Conservation (phyloP, 768 basidiomycete genomes). For the Leccinum olivaceopallidum region DNA sequence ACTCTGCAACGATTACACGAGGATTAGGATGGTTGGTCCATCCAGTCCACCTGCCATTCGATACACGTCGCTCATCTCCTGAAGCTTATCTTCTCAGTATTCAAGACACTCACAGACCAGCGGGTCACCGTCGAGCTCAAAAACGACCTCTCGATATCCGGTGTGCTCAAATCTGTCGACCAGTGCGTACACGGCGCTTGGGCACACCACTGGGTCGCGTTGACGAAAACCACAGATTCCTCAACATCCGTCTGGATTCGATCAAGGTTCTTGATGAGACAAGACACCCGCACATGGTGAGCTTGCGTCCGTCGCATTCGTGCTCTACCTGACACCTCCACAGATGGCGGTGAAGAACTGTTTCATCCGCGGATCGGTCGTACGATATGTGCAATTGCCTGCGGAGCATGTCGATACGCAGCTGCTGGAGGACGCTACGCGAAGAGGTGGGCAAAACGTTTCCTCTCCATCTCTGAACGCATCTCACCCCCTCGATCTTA, state of each 20-base stretch:
- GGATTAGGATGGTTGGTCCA: slow-evolving; percentile 28
- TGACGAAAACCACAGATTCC: slow-evolving; percentile 54
- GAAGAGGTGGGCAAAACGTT: slow-evolving; percentile 66
- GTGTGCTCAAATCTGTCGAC: slow-evolving; percentile 95
- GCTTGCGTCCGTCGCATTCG: slow-evolving; percentile 18
- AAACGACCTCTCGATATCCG: slow-evolving; percentile 97
- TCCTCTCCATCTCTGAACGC: neutral
- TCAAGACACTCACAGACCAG: slow-evolving; percentile 98
- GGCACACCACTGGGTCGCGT: neutral
- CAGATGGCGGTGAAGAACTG: slow-evolving; percentile 99
- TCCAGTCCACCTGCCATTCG: neutral
- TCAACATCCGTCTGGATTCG: slow-evolving; percentile 95
- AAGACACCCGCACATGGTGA: slow-evolving; percentile 95
- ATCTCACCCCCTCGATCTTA: slow-evolving; percentile 7
- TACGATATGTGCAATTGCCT: slow-evolving; percentile 95
- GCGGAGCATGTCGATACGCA: slow-evolving; percentile 94
- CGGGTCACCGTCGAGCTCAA: slow-evolving; percentile 97
- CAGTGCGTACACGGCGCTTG: slow-evolving; percentile 59
- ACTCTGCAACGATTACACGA: slow-evolving; percentile 3
- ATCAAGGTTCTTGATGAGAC: slow-evolving; percentile 92
- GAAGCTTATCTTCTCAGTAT: slow-evolving; percentile 92
- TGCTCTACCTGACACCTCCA: neutral
- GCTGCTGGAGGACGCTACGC: slow-evolving; percentile 92
- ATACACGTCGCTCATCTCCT: slow-evolving; percentile 11
- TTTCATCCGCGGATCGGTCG: slow-evolving; percentile 97